Percentiles rank a stretch among this genome's conserved stretches.
Conservation (phyloP, 1,284 basidiomycete species). For the Flammula alnicola region DNA sequence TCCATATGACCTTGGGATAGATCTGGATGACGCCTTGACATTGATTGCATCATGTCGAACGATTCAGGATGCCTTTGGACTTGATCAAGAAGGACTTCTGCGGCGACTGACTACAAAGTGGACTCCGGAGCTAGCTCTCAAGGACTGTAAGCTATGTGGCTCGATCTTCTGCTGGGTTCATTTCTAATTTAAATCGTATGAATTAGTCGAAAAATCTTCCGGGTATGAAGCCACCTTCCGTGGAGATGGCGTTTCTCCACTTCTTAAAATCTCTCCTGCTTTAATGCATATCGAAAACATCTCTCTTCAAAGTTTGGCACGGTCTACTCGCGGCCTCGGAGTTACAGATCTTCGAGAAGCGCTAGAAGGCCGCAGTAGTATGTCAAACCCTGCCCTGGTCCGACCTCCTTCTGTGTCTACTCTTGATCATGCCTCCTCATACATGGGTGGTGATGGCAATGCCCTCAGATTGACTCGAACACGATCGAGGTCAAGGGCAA, state of each 20-base stretch:
- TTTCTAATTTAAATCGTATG: slow-evolving; percentile 26
- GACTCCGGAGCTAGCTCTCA: slow-evolving; percentile 77
- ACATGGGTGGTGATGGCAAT: slow-evolving; percentile 45
- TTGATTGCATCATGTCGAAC: slow-evolving; percentile 54
- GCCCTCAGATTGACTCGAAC: slow-evolving; percentile 47
- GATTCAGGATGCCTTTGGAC: slow-evolving; percentile 66
- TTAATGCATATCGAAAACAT: slow-evolving; percentile 90
- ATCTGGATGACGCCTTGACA: slow-evolving; percentile 57
- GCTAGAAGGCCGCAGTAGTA: slow-evolving; percentile 77
- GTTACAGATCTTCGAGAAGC: slow-evolving; percentile 87
- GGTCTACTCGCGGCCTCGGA: slow-evolving; percentile 77
- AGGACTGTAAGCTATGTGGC: slow-evolving; percentile 62
- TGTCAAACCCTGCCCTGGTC: slow-evolving; percentile 74
- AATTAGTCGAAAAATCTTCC: slow-evolving; percentile 61
- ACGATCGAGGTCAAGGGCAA: slow-evolving; percentile 57
- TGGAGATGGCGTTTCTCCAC: slow-evolving; percentile 68
- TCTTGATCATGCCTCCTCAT: slow-evolving; percentile 65
- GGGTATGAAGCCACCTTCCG: slow-evolving; percentile 59
- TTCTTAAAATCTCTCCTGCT: slow-evolving; percentile 79
- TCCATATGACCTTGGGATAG: slow-evolving; percentile 48
- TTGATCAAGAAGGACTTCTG: slow-evolving; percentile 60
- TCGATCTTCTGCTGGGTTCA: slow-evolving; percentile 4
- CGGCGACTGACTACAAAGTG: slow-evolving; percentile 63
- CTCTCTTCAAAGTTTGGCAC: slow-evolving; percentile 78
- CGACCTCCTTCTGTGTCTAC: slow-evolving; percentile 75